Conservation (phyloP, 345 rosid species). For the Brassica rapa region DNA sequence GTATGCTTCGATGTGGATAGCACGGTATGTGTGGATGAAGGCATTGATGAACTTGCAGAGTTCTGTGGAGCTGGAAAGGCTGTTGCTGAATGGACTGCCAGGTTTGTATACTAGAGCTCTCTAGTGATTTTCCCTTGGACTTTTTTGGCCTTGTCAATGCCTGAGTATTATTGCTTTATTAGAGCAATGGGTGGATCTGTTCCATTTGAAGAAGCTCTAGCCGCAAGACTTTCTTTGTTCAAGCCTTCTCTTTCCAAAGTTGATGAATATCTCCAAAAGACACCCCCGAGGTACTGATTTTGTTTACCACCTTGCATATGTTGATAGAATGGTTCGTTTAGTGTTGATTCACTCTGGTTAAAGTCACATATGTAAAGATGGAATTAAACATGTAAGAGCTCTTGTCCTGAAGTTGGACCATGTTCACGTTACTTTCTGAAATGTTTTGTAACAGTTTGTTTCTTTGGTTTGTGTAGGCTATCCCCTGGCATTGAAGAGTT, state of each 20-base stretch:
- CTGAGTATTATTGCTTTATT: slow-evolving; percentile 16
- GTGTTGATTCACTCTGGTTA: slow-evolving; percentile 14
- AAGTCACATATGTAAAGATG: background rate
- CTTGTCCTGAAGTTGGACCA: slow-evolving; percentile 1
- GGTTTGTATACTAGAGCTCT: slow-evolving; percentile 40
- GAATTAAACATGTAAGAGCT: background rate
- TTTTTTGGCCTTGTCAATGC: slow-evolving; percentile 5
- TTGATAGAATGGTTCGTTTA: background rate
- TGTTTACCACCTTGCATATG: background rate
- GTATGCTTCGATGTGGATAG: slow-evolving; percentile 99
- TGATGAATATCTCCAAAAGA: slow-evolving; percentile 70
- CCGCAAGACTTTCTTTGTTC: slow-evolving; percentile 85
- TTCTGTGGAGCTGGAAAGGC: slow-evolving; percentile 98
- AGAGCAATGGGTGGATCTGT: slow-evolving; percentile 98
- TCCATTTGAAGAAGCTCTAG: slow-evolving; percentile 92
- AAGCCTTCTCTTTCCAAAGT: slow-evolving; percentile 79
- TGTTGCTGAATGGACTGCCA: slow-evolving; percentile 96
- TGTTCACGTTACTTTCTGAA: background rate
- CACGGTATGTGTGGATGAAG: slow-evolving; percentile 94
- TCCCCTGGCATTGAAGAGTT: slow-evolving; percentile 85
- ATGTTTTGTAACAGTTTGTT: background rate
- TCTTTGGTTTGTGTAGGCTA: slow-evolving; percentile 50
- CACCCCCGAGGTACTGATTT: slow-evolving; percentile 70
- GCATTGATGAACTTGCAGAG: slow-evolving; percentile 96
- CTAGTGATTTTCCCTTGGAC: slow-evolving; percentile 10